Evolutionary conservation across 192 early-diverging fungal species (phyloP).

Genomic region (Backusella psychrophila): DNA sequence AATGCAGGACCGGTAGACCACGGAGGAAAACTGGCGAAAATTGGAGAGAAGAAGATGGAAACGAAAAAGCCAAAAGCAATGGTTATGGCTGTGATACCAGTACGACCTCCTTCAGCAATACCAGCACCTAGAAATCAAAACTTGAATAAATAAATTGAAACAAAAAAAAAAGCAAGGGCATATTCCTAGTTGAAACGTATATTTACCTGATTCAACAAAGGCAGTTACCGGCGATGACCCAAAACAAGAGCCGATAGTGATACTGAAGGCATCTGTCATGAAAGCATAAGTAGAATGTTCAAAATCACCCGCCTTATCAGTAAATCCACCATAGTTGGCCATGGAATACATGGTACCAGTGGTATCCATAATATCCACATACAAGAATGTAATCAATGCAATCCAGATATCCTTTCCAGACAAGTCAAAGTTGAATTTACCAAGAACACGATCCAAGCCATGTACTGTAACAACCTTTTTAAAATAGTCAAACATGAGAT

Average conservation of each 20-base stretch:
- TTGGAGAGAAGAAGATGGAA: slow-evolving; percentile 78
- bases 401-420: slow-evolving; percentile 66
- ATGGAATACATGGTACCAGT: slow-evolving; percentile 85
- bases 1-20: slow-evolving; percentile 86
- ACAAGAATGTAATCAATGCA: slow-evolving; percentile 81
- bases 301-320: slow-evolving; percentile 74
- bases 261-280: slow-evolving; percentile 63
- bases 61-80: slow-evolving; percentile 74
- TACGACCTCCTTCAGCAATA: slow-evolving; percentile 77
- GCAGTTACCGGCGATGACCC: slow-evolving; percentile 66
- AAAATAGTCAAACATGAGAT: slow-evolving; percentile 65
- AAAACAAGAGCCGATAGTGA: slow-evolving; percentile 65
- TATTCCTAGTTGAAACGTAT: too few relatives aligned
- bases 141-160: too few relatives aligned
- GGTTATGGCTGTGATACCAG: slow-evolving; percentile 72
- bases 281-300: slow-evolving; percentile 77
- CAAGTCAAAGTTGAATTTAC: slow-evolving; percentile 62
- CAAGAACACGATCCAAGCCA: slow-evolving; percentile 54
- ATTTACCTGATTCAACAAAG: slow-evolving; percentile 69
- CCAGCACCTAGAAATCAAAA: slow-evolving; percentile 47
- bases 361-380: slow-evolving; percentile 85
- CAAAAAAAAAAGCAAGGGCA: too few relatives aligned
- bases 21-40: slow-evolving; percentile 81
- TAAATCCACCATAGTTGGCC: slow-evolving; percentile 79
- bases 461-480: slow-evolving; percentile 71